Percentiles rank a stretch among this genome's conserved stretches.
Evolutionary conservation across 305 asterid species (phyloP).

Genomic region (Nicotiana rustica): DNA sequence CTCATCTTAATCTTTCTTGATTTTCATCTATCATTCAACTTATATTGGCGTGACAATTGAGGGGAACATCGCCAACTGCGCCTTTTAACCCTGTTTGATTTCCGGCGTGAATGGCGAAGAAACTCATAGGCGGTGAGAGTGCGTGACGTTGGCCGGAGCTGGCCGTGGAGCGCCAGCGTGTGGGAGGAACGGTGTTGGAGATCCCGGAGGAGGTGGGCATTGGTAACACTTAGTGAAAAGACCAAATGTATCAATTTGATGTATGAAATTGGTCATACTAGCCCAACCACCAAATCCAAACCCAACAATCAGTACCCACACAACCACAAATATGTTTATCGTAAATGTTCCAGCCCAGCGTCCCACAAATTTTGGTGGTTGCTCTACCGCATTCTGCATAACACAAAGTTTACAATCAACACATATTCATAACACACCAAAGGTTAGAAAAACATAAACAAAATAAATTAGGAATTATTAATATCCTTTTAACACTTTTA

Average conservation of each 20-base stretch:
- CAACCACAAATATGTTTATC: constrained; percentile 77
- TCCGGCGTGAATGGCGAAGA: not conserved
- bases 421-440: not conserved
- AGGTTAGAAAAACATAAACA: not conserved
- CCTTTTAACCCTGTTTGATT: not conserved
- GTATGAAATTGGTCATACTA: constrained; percentile 74
- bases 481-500: no score
- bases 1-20: not conserved
- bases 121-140: constrained; percentile 38
- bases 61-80: not conserved
- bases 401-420: not conserved
- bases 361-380: constrained; percentile 77
- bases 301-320: constrained; percentile 84
- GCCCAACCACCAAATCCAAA: constrained; percentile 98
- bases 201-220: constrained; percentile 63
- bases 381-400: constrained; percentile 89
- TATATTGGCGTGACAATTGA: not conserved
- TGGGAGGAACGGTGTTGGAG: constrained; percentile 39
- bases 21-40: not conserved
- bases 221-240: constrained; percentile 95
- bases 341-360: constrained; percentile 81
- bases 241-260: constrained; percentile 91
- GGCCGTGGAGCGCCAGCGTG: constrained; percentile 54
- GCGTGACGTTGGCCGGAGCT: constrained; percentile 53
- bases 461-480: not conserved